Conservation (phyloP, 2,329 filamentous ascomycete genomes). For the Knoxdaviesia capensis region DNA sequence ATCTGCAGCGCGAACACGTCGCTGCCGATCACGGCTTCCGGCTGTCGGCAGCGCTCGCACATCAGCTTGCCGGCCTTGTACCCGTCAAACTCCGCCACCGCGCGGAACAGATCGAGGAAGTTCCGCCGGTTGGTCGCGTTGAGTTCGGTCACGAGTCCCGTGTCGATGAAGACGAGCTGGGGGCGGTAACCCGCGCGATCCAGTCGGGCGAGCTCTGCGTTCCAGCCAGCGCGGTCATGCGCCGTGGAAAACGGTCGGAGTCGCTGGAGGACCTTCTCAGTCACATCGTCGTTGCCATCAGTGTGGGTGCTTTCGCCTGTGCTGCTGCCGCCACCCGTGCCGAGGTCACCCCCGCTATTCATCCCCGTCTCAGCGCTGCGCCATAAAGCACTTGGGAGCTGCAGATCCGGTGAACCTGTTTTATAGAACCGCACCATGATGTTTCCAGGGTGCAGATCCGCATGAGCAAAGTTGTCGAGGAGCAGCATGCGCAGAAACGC, state of each 20-base stretch:
- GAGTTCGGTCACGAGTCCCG: slow-evolving; percentile 82
- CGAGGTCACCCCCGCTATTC: slow-evolving; percentile 6
- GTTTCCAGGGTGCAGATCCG: slow-evolving; percentile 89
- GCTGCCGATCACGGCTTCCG: slow-evolving; percentile 68
- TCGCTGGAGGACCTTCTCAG: slow-evolving; percentile 65
- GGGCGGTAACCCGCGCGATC: slow-evolving; percentile 79
- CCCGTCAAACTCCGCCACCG: slow-evolving; percentile 89
- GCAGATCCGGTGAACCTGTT: background rate
- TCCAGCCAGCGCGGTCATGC: slow-evolving; percentile 51
- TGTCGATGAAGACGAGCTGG: slow-evolving; percentile 94
- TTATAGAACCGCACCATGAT: slow-evolving; percentile 97
- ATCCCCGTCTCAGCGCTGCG: slow-evolving; percentile 14
- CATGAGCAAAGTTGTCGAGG: slow-evolving; percentile 94
- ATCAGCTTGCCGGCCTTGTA: slow-evolving; percentile 90
- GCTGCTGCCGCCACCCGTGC: slow-evolving; percentile 8
- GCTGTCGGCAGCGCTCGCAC: slow-evolving; percentile 87
- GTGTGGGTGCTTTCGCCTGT: slow-evolving; percentile 14
- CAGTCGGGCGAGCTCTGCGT: slow-evolving; percentile 50
- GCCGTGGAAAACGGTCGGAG: slow-evolving; percentile 49
- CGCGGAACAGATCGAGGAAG: slow-evolving; percentile 89
- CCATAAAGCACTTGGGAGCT: slow-evolving; percentile 5
- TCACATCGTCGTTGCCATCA: slow-evolving; percentile 49
- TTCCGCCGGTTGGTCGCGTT: slow-evolving; percentile 73
- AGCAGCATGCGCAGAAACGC: slow-evolving; percentile 93
- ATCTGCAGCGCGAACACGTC: slow-evolving; percentile 91